Conservation (phyloP, 306 rosid species). For the Sicyos baderoa region DNA sequence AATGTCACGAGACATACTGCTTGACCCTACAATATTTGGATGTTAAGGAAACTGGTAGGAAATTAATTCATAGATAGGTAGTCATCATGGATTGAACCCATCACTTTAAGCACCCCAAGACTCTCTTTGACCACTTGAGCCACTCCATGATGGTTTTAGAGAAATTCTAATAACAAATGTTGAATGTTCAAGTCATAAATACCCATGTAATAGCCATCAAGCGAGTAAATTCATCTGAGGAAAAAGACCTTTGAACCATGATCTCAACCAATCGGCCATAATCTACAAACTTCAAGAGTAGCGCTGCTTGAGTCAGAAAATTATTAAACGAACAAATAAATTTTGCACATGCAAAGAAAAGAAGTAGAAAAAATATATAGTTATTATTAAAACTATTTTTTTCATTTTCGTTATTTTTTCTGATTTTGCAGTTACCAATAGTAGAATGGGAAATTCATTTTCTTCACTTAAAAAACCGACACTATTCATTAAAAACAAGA, state of each 20-base stretch:
- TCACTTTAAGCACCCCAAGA: no score
- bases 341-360: slow-evolving; percentile 6
- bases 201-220: slow-evolving; percentile 96
- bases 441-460: slow-evolving; percentile 6
- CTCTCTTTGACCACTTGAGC: no score
- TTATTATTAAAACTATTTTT: background rate
- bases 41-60: no score
- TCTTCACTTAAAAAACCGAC: background rate
- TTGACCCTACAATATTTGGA: no score
- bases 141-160: no score
- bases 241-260: slow-evolving; percentile 85
- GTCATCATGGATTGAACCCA: no score
- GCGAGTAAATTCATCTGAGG: slow-evolving; percentile 86
- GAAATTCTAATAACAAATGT: slow-evolving; percentile 1
- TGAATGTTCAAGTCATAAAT: slow-evolving; percentile 25
- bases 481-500: background rate
- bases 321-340: slow-evolving; percentile 57
- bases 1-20: no score
- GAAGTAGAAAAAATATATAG: background rate
- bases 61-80: no score
- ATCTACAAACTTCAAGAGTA: slow-evolving; percentile 99
- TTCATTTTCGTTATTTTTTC: slow-evolving; percentile 3
- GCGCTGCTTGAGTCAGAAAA: slow-evolving; percentile 98
- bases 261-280: slow-evolving; percentile 99
- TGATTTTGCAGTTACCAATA: slow-evolving; percentile 7